Evolutionary conservation across 768 basidiomycete species (phyloP), one percentile per base, ranked within the genome.

Genomic region (Lentinus tigrinus): DNA sequence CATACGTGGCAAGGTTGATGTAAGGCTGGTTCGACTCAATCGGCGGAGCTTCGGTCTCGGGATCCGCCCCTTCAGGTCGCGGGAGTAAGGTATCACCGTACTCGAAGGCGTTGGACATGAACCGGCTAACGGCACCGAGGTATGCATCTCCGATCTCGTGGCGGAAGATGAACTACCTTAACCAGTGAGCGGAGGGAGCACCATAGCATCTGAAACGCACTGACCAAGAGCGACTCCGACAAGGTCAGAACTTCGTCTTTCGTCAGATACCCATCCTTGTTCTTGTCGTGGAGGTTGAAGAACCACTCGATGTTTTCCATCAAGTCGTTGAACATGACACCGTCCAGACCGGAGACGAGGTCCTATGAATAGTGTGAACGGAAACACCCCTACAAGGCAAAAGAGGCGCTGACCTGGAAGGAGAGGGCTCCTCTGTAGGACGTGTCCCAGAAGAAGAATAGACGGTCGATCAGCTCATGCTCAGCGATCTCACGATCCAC

Each of bases 271-370:
- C 96, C 95, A 69, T 99, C 97, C 65, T 93, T 93, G 72, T 99
- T 91, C 74, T 95, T 95, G 74, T 95, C 94, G 61, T 96, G 93
- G 48, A 98, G 72, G 65, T 89, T 90, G 75, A 98, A 98, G 75
- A 98, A 96, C 96, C 96, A 99, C 71, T 97, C 93, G 66, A 98
- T 96, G 64, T 93, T 96, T 56, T 95, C 92, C 97, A 98, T 98
- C 63, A 99, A 75, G 71, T 98, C 97, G 62, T 93, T 95, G 75
- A 92, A 90, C 84, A 98, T 91, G 44, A 97, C 91, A 2, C 88
- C 88, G 64, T 97, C 89, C 48, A 98, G 77, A 1, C 97, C 96
- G 27, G 78, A 81, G 10, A 98, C 88, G 13, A 98, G 77, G 69
- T 98, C 95, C 91, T 98, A 68, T 17, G 57, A 26, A 2, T 9